Percentiles rank a stretch among this genome's conserved stretches.
Evolutionary conservation across 805 yeast species (phyloP).

Genomic region (Lachancea fermentati): DNA sequence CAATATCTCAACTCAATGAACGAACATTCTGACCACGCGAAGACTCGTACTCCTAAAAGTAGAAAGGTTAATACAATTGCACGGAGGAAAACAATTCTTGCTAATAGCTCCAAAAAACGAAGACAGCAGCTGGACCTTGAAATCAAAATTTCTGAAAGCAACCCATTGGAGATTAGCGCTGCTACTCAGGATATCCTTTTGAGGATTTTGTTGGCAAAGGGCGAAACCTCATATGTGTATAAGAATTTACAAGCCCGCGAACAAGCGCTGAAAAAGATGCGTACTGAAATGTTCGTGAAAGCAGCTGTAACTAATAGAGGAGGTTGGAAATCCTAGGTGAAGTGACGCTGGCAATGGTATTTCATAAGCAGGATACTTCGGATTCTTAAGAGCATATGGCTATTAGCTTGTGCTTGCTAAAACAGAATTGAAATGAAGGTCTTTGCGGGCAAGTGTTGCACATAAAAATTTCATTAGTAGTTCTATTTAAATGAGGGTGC

Average conservation of each 20-base stretch:
- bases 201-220: conserved; percentile 63
- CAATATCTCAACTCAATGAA: conserved; percentile 45
- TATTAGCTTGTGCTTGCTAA: too few species aligned
- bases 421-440: too few species aligned
- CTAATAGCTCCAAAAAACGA: conserved; percentile 59
- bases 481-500: too few species aligned
- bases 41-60: conserved; percentile 12
- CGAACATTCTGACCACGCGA: conserved; percentile 27
- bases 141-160: conserved; percentile 40
- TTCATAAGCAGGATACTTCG: too few species aligned
- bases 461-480: too few species aligned
- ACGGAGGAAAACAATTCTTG: conserved; percentile 61
- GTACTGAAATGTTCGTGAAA: conserved; percentile 28
- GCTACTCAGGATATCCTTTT: conserved; percentile 63
- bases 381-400: too few species aligned
- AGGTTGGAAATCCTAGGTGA: neutral
- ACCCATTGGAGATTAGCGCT: conserved; percentile 35
- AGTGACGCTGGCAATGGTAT: too few species aligned
- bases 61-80: conserved; percentile 47
- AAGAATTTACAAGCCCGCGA: conserved; percentile 59
- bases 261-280: conserved; percentile 32
- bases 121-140: conserved; percentile 43
- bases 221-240: conserved; percentile 53
- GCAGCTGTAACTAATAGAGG: conserved; percentile 11
- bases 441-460: too few species aligned